These are phyloP conservation scores for Fusarium haematococcum DNA, from an alignment of 2,329 filamentous ascomycete genomes.

Conservation along the genomic window DNA sequence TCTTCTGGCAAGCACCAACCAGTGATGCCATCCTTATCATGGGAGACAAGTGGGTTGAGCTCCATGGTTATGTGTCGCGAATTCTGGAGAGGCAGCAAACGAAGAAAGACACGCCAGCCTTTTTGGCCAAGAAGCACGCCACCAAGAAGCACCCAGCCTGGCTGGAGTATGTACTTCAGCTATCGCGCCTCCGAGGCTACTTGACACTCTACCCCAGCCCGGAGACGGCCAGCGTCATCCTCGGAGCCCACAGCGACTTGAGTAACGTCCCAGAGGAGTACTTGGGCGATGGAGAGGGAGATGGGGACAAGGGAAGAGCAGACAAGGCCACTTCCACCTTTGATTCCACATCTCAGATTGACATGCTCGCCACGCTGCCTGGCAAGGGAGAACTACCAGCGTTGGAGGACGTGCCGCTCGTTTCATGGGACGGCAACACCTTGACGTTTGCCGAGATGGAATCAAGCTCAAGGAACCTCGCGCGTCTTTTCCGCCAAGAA, in stretches of 20 bases:
- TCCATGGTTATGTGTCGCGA: slow-evolving; percentile 82
- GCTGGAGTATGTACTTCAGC: slow-evolving; percentile 81
- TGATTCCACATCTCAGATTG: slow-evolving; percentile 56
- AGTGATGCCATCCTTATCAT: slow-evolving; percentile 86
- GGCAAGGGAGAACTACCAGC: slow-evolving; percentile 57
- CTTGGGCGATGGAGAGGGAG: slow-evolving; percentile 42
- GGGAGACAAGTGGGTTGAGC: slow-evolving; percentile 86
- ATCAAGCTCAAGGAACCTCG: slow-evolving; percentile 63
- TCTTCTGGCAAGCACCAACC: slow-evolving; percentile 87
- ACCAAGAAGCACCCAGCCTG: slow-evolving; percentile 78
- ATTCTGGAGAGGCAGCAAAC: slow-evolving; percentile 62
- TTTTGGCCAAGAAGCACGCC: slow-evolving; percentile 68
- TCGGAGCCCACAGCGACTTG: slow-evolving; percentile 83
- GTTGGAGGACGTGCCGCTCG: slow-evolving; percentile 64
- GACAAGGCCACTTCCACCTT: slow-evolving; percentile 47
- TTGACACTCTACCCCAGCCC: slow-evolving; percentile 82
- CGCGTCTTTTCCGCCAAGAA: slow-evolving; percentile 67
- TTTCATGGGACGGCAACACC: slow-evolving; percentile 73
- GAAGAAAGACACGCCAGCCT: slow-evolving; percentile 50
- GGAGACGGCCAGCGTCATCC: slow-evolving; percentile 64
- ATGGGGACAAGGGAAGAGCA: slow-evolving; percentile 46
- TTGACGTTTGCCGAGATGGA: slow-evolving; percentile 56
- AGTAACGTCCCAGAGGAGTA: slow-evolving; percentile 79
- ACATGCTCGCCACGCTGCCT: slow-evolving; percentile 63
- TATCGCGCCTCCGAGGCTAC: slow-evolving; percentile 82